Percentiles rank a stretch among this genome's conserved stretches.
Evolutionary conservation across 768 basidiomycete species (phyloP).

Genomic region (Lactarius pseudohatsudake): DNA sequence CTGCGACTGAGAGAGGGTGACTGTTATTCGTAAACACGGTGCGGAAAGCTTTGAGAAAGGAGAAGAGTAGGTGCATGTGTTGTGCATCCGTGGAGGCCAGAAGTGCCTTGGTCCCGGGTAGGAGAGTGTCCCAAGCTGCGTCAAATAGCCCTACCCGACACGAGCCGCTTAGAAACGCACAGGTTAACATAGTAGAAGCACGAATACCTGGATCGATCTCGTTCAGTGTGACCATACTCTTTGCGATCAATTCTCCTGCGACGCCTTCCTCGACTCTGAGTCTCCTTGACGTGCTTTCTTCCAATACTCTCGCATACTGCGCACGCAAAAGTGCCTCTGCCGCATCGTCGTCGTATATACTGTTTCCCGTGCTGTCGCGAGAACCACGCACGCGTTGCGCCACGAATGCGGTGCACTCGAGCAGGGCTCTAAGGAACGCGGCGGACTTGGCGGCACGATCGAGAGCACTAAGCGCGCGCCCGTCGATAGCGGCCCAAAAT

Average conservation of each 20-base stretch:
- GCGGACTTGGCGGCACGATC: conserved; percentile 52
- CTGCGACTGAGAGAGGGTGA: conserved; percentile 33
- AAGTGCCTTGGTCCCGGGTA: conserved; percentile 33
- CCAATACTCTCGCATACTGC: conserved; percentile 51
- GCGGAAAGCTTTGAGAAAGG: conserved; percentile 47
- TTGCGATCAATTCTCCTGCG: conserved; percentile 47
- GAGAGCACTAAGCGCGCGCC: conserved; percentile 56
- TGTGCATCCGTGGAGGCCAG: conserved; percentile 14
- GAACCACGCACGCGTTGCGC: conserved; percentile 42
- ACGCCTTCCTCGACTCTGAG: conserved; percentile 49
- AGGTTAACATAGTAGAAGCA: background rate
- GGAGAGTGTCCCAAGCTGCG: conserved; percentile 48
- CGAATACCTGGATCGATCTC: conserved; percentile 34
- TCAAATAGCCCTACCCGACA: conserved; percentile 45
- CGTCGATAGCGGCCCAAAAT: conserved; percentile 82
- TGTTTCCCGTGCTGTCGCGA: conserved; percentile 20
- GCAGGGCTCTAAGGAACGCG: conserved; percentile 64
- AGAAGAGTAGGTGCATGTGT: conserved; percentile 42
- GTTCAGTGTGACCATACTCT: conserved; percentile 38
- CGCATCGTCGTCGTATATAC: conserved; percentile 15
- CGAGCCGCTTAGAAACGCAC: background rate
- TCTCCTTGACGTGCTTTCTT: conserved; percentile 43
- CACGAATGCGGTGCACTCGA: conserved; percentile 70
- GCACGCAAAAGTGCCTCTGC: conserved; percentile 41
- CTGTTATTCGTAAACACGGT: conserved; percentile 40